These are phyloP conservation scores for Aciculoconidium aculeatum DNA, from an alignment of 805 yeast species.

Conservation along the genomic window DNA sequence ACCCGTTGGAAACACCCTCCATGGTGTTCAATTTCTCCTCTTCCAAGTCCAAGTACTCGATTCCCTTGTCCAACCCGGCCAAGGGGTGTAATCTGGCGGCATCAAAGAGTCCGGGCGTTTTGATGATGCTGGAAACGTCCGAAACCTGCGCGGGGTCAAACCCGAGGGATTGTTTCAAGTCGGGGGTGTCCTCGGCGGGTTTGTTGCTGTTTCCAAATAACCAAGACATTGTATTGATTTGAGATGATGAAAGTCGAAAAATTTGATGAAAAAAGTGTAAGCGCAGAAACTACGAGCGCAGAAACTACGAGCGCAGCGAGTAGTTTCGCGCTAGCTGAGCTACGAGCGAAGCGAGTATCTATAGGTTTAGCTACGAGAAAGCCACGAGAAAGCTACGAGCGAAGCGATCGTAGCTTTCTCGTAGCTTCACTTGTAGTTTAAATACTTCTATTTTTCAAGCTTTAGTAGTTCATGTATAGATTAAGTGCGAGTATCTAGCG, in stretches of 20 bases:
- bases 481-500: too few species aligned
- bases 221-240: conserved; percentile 38
- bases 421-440: too few species aligned
- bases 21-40: conserved; percentile 65
- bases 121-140: conserved; percentile 58
- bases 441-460: too few species aligned
- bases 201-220: conserved; percentile 36
- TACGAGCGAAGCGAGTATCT: conserved; percentile 1
- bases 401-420: too few species aligned
- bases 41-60: conserved; percentile 87
- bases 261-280: background rate
- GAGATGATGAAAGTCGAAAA: conserved; percentile 3
- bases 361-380: background rate
- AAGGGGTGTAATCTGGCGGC: conserved; percentile 78
- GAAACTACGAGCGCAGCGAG: conserved; percentile 1
- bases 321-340: background rate
- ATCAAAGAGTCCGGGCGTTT: conserved; percentile 59
- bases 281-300: background rate
- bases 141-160: conserved; percentile 62
- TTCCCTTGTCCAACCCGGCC: conserved; percentile 85
- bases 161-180: conserved; percentile 38
- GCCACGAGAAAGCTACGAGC: conserved; percentile 1
- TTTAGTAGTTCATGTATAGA: too few species aligned
- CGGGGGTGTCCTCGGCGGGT: conserved; percentile 13
- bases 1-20: conserved; percentile 88